phyloP scores from a whole-genome alignment of 2,329 filamentous ascomycete species.

The Talaromyces piceae region DNA sequence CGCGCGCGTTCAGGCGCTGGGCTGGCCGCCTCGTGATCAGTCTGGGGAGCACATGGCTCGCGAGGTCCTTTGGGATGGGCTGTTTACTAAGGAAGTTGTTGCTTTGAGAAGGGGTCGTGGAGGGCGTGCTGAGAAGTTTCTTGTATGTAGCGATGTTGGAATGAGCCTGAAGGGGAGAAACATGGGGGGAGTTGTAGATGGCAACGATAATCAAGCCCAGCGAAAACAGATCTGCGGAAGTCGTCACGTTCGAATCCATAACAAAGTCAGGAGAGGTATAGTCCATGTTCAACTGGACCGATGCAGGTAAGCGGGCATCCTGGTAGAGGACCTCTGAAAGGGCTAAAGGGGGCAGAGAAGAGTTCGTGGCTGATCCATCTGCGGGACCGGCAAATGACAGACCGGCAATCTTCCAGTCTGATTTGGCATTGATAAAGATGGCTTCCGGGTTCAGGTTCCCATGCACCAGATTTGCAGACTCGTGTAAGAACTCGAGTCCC shows the following conservation, averaged over 20 bases:
- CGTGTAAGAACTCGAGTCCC: conserved; percentile 88
- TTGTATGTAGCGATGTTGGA: conserved; percentile 79
- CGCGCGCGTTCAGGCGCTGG: conserved; percentile 75
- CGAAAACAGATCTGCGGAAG: conserved; percentile 86
- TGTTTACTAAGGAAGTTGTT: conserved; percentile 82
- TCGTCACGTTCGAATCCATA: conserved; percentile 78
- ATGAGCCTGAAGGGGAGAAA: conserved; percentile 75
- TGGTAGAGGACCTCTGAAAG: conserved; percentile 78
- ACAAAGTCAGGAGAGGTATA: conserved; percentile 94
- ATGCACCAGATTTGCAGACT: conserved; percentile 88
- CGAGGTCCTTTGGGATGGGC: conserved; percentile 71
- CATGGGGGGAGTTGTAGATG: conserved; percentile 90
- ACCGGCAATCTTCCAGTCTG: conserved; percentile 98
- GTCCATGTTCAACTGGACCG: conserved; percentile 84
- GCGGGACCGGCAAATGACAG: conserved; percentile 79
- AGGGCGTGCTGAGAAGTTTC: conserved; percentile 69
- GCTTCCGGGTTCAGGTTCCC: conserved; percentile 91
- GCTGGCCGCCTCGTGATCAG: conserved; percentile 83
- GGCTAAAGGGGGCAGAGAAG: conserved; percentile 70
- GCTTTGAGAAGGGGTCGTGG: conserved; percentile 65
- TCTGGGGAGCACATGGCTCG: conserved; percentile 67
- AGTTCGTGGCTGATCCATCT: conserved; percentile 64
- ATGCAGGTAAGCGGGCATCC: conserved; percentile 71
- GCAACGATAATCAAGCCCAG: conserved; percentile 81
- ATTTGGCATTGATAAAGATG: conserved; percentile 91